Evolutionary conservation across 2,329 filamentous ascomycete genomes (phyloP), one percentile per base, ranked within the genome.

Genomic region (Scytalidium lignicola): DNA sequence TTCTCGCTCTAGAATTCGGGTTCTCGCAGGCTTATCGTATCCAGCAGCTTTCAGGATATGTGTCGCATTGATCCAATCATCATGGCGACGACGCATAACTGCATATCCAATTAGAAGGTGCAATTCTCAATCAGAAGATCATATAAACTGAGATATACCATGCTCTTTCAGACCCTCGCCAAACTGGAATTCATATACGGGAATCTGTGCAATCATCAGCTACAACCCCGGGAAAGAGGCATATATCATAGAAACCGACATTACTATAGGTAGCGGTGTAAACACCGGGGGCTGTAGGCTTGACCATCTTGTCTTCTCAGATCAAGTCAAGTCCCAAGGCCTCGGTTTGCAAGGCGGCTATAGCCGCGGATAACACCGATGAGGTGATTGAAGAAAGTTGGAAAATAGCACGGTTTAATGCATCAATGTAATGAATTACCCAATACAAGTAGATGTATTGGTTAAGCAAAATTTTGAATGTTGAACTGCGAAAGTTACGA

Each of bases 31-130:
- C 70, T 99, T 99, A 70, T 99, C 93, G 64, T 96, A 96, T 49
- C 92, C 92, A 54, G 93, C 93, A 39, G 95, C 90, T 66, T 99
- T 99, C 44, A 99, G 74, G 52, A 99, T 97, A 65, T 99, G 93
- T 47, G 93, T 99, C n/a, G 93, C 93, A 75, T 99, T 99, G 72
- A 99, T 93, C 90, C 92, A 99, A 70, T 97, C 84, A 68, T 99
- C 93, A 47, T 83, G 80, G 52, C 92, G 84, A 45, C 93, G 83
- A 67, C 93, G 86, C 93, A 99, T 99, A 57, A 97, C 62, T 65
- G 46, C 32, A 17, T 55, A 12, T 46, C 41, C 40, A 12, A 5
- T 57, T 26, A 57, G 50, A 26, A 44, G 2, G 12, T 13, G 17
- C n/a, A 37, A 15, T 18, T n/a, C 22, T 10, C 3, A 47, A 22